These are phyloP conservation scores for Aspergillus jensenii DNA, from an alignment of 2,329 filamentous ascomycete genomes.

Conservation along the genomic window DNA sequence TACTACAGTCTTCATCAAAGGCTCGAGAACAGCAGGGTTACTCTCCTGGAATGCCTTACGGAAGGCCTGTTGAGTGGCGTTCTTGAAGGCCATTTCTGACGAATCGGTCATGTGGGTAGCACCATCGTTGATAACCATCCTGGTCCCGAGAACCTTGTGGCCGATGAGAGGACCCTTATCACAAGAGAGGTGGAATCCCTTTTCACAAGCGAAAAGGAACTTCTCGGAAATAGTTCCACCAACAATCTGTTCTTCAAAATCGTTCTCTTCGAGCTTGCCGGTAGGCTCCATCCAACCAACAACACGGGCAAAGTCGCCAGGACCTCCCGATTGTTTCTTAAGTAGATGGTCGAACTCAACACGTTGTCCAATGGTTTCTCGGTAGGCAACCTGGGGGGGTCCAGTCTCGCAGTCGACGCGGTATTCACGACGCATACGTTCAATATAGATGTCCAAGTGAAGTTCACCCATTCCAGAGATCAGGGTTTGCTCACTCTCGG, in stretches of 20 bases:
- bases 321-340: slow-evolving; percentile 93
- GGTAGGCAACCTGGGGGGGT: slow-evolving; percentile 93
- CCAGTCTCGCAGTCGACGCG: slow-evolving; percentile 94
- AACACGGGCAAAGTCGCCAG: slow-evolving; percentile 92
- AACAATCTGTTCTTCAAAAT: slow-evolving; percentile 82
- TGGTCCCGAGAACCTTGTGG: slow-evolving; percentile 84
- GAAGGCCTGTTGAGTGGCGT: slow-evolving; percentile 94
- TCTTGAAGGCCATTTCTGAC: slow-evolving; percentile 93
- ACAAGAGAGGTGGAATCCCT: slow-evolving; percentile 83
- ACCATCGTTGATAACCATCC: slow-evolving; percentile 93
- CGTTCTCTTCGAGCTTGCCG: slow-evolving; percentile 68
- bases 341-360: slow-evolving; percentile 90
- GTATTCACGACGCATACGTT: slow-evolving; percentile 96
- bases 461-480: slow-evolving; percentile 98
- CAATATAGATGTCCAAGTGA: slow-evolving; percentile 95
- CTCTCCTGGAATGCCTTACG: slow-evolving; percentile 84
- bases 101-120: slow-evolving; percentile 98
- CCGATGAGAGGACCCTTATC: slow-evolving; percentile 87
- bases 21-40: slow-evolving; percentile 83
- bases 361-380: slow-evolving; percentile 80
- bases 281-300: slow-evolving; percentile 89
- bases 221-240: slow-evolving; percentile 94
- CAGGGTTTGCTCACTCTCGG: slow-evolving; percentile 92
- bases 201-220: slow-evolving; percentile 89
- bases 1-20: slow-evolving; percentile 97